Evolutionary conservation across 78 protist genomes (phyloP), one percentile per base, ranked within the genome.

Genomic region (Dictyostelium citrinum): DNA sequence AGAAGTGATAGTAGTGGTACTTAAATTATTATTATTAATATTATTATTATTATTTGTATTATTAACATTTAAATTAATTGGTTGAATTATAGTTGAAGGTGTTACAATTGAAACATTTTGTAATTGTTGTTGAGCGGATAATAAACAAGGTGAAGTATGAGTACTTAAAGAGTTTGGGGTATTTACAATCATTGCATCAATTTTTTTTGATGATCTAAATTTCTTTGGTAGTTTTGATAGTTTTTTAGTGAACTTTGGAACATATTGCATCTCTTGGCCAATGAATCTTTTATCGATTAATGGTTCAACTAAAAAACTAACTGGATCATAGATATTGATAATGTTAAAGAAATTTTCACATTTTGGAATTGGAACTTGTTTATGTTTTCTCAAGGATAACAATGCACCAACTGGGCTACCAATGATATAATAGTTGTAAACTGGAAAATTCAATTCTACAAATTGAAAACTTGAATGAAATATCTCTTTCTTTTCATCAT

Each of bases 221-320:
- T 86, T 86, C 83, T 76, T 86, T 51, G 70, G 64, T 41, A 86
- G 2, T 61, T 74, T 70, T 29, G 43, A 31, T 33, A 70, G 45
- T 70, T 70, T 70, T 33, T 33, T 70, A 7, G 43, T 70, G 24
- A 70, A 70, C 33, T 70, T 70, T 70, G 77, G 77, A 16, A 70
- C 3, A 6, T 70, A 70, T 16, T 70, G 46, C 22, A 70, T 70
- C 14, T 70, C 77, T 70, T 27, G 43, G 2, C 24, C n/a, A 29
- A 43, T 6, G 55, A 76, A 86, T 17, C 92, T 55, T 17, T 60
- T 67, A 64, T 86, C 92, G 8, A 86, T 86, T 8, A 86, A 64
- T 61, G 92, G 92, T 64, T 86, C 92, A 55, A 86, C 60, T 22
- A 86, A 64, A 43, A 76, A 86, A 10, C 84, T 74, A 45, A 86